phyloP scores from a whole-genome alignment of 192 early-diverging fungal species.

The Radiomyces spectabilis region DNA sequence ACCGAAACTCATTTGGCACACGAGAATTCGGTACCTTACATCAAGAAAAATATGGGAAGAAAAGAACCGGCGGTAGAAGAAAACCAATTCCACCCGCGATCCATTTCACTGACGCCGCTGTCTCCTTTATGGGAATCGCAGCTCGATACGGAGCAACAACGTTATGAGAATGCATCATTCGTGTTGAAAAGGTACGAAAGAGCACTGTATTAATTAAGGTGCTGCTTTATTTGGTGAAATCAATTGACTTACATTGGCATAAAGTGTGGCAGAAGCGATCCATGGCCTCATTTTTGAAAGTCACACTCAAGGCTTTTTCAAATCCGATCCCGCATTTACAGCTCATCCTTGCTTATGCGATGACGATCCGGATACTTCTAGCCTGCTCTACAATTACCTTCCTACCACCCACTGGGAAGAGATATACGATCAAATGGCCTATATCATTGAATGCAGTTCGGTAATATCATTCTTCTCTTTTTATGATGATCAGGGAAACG shows the following conservation, averaged over 20 bases:
- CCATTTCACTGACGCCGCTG: neutral
- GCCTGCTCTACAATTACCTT: too few species aligned
- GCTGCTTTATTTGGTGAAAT: too few species aligned
- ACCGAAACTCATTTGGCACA: neutral
- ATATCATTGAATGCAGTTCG: slow-evolving; percentile 23
- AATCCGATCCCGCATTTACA: neutral
- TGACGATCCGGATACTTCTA: neutral
- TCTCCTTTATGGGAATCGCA: neutral
- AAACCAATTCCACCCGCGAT: neutral
- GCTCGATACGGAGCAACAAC: neutral
- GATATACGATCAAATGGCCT: slow-evolving; percentile 21
- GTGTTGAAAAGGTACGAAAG: neutral
- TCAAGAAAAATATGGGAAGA: neutral
- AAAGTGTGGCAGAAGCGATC: neutral
- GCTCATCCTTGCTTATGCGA: neutral
- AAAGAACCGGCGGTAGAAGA: neutral
- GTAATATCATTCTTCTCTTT: slow-evolving; percentile 3
- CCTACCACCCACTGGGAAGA: slow-evolving; percentile 21
- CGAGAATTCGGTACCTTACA: neutral
- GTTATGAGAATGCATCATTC: neutral
- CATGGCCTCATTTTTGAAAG: neutral
- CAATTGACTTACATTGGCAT: neutral
- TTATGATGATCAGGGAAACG: neutral
- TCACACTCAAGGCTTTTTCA: neutral
- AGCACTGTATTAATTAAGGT: neutral